Percentiles rank a stretch among this genome's conserved stretches.
Conservation (phyloP, 306 rosid species). For the Prunus armeniaca region DNA sequence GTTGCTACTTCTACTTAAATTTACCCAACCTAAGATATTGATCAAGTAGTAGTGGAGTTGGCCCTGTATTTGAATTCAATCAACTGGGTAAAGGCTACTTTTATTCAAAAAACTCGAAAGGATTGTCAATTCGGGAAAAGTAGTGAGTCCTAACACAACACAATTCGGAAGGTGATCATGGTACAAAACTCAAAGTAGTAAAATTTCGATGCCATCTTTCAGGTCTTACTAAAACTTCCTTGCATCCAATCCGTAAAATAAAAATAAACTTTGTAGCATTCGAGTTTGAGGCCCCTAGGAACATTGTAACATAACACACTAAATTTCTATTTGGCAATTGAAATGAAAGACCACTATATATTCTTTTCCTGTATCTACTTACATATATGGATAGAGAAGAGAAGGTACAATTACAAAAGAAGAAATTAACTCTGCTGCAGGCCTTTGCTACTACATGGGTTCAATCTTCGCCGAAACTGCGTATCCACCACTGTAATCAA, state of each 20-base stretch:
- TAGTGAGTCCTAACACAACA: background rate
- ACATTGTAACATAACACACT: background rate
- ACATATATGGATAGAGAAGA: background rate
- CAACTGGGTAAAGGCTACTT: too few species aligned
- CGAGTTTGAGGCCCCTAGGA: background rate
- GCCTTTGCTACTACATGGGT: constrained; percentile 53
- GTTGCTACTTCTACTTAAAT: too few species aligned
- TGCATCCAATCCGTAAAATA: background rate
- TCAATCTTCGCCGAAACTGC: constrained; percentile 58
- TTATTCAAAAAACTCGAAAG: too few species aligned
- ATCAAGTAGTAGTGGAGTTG: too few species aligned
- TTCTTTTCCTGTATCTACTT: background rate
- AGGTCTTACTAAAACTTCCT: background rate
- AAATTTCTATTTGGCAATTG: background rate
- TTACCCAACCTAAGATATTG: too few species aligned
- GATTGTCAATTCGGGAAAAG: background rate
- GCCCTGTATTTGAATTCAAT: too few species aligned
- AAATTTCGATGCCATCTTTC: background rate
- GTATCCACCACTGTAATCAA: constrained; percentile 81
- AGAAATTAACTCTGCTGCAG: background rate
- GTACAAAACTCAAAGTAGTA: background rate
- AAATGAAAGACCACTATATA: background rate
- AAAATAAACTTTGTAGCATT: background rate
- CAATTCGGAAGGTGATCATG: too few species aligned
- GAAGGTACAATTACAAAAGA: background rate